A percentile compares a stretch with the other conserved stretches of the same genome.
phyloP scores from a whole-genome alignment of 2,329 filamentous ascomycete species.

The Cercospora beticola region DNA sequence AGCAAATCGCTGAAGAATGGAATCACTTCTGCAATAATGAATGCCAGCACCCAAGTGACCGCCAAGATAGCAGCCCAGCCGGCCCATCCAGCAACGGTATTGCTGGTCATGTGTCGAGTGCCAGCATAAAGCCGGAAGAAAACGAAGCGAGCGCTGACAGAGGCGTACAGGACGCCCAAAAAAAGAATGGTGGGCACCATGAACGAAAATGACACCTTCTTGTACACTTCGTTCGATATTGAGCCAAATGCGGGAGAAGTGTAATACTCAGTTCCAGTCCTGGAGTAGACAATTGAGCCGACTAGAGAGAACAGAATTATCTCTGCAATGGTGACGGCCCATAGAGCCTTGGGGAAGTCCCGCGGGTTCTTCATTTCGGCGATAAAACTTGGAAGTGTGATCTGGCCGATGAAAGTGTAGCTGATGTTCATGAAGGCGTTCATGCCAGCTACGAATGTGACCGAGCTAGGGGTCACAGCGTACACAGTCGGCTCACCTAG shows the following conservation, averaged over 20 bases:
- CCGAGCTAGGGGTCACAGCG: conserved; percentile 65
- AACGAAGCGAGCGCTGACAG: conserved; percentile 83
- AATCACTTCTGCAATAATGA: conserved; percentile 89
- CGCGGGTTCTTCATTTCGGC: conserved; percentile 81
- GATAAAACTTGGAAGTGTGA: conserved; percentile 91
- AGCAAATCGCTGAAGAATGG: conserved; percentile 81
- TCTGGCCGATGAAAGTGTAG: conserved; percentile 95
- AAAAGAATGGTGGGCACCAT: conserved; percentile 96
- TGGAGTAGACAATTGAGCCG: conserved; percentile 69
- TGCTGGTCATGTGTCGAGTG: conserved; percentile 74
- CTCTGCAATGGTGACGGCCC: conserved; percentile 85
- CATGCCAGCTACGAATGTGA: conserved; percentile 78
- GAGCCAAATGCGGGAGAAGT: conserved; percentile 78
- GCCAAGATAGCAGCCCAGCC: conserved; percentile 75
- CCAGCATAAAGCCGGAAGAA: conserved; percentile 86
- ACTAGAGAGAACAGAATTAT: conserved; percentile 82
- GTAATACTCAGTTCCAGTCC: conserved; percentile 58
- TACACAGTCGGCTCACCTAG: conserved; percentile 66
- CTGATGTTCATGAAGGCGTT: conserved; percentile 92
- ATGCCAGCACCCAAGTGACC: conserved; percentile 78
- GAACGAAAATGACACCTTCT: conserved; percentile 88
- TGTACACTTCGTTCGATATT: conserved; percentile 69
- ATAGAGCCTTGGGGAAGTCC: conserved; percentile 91
- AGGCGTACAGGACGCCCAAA: conserved; percentile 85
- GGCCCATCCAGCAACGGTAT: conserved; percentile 79